Evolutionary conservation across 2,329 filamentous ascomycete genomes (phyloP), one percentile per base, ranked within the genome.

Genomic region (Pseudogymnoascus sp.): DNA sequence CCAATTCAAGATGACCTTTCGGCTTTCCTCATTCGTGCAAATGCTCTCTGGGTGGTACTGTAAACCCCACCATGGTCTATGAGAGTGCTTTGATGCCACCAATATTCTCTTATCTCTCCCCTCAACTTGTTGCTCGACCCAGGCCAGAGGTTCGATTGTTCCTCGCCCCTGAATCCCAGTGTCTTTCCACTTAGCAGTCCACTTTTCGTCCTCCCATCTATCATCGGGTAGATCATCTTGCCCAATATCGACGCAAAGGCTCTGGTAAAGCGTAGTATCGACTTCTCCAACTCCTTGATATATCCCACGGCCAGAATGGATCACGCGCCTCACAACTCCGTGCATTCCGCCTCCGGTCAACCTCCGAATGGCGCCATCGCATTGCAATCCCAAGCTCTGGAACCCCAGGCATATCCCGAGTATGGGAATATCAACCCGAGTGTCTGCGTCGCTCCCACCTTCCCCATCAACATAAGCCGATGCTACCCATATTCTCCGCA

Each of bases 331-430:
- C 4, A 88, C 78, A 61, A 88, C 81, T 1, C 87, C 87, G 76
- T 90, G 87, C 61, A 84, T 81, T 35, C 25, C 70, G 68, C 82
- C 85, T 65, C 82, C 79, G 1, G 74, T 73, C 21, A 89, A 73
- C 60, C 79, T 78, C 52, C 78, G 73, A 6, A 89, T 78, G 5
- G 74, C 71, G 4, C 80, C 80, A 0, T 85, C 86, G 68, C 84
- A 83, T 15, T 81, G 80, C 48, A 84, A 72, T 63, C 82, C 84
- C 58, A 90, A 72, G 63, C 83, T 87, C 69, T 90, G 87, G 65
- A 89, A 88, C 0, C 87, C 87, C 1, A 90, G 76, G 69, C 87
- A 90, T 27, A 90, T 87, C 0, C 87, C 94, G 35, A 99, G 78
- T 0, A 95, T 87, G 0, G 94, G 94, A 1, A 96, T 68, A 59